A percentile compares a stretch with the other conserved stretches of the same genome.
Conservation (phyloP, 805 yeast species). For the Cyberlindnera veronae region DNA sequence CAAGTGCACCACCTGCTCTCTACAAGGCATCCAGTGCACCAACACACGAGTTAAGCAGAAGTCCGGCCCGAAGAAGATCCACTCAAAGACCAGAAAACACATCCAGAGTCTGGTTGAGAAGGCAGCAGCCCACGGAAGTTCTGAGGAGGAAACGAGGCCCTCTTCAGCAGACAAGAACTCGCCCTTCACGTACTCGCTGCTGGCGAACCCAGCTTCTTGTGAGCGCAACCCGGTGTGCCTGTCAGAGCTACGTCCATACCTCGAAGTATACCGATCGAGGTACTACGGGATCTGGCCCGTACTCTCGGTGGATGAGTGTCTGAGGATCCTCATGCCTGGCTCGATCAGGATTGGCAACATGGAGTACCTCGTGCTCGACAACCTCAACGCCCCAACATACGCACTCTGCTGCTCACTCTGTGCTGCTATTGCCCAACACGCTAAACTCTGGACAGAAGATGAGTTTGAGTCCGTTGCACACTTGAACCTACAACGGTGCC, state of each 20-base stretch:
- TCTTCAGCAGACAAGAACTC: not conserved
- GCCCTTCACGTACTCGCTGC: too few relatives aligned
- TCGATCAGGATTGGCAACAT: not conserved
- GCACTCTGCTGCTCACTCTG: slow-evolving; percentile 22
- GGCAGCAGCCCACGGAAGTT: not conserved
- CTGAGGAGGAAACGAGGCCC: not conserved
- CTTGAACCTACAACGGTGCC: slow-evolving; percentile 15
- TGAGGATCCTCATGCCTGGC: slow-evolving; percentile 5
- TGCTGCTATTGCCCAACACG: slow-evolving; percentile 22
- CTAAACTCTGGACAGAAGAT: slow-evolving; percentile 16
- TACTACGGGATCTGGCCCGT: slow-evolving; percentile 27
- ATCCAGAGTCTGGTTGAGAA: slow-evolving; percentile 12
- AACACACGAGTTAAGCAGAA: slow-evolving; percentile 21
- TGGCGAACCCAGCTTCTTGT: slow-evolving; percentile 3
- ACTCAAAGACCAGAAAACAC: slow-evolving; percentile 21
- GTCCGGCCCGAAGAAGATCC: slow-evolving; percentile 25
- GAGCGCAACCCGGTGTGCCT: slow-evolving; percentile 12
- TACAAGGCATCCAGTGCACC: slow-evolving; percentile 20
- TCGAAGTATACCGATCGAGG: slow-evolving; percentile 23
- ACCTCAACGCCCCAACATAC: slow-evolving; percentile 14
- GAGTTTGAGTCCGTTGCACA: slow-evolving; percentile 11
- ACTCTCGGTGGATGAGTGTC: slow-evolving; percentile 12
- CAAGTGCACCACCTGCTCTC: slow-evolving; percentile 19
- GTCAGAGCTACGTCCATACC: slow-evolving; percentile 14
- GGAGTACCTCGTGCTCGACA: slow-evolving; percentile 5